A percentile compares a stretch with the other conserved stretches of the same genome.
phyloP scores from a whole-genome alignment of 208 protist species.

The Acanthamoeba triangularis region DNA sequence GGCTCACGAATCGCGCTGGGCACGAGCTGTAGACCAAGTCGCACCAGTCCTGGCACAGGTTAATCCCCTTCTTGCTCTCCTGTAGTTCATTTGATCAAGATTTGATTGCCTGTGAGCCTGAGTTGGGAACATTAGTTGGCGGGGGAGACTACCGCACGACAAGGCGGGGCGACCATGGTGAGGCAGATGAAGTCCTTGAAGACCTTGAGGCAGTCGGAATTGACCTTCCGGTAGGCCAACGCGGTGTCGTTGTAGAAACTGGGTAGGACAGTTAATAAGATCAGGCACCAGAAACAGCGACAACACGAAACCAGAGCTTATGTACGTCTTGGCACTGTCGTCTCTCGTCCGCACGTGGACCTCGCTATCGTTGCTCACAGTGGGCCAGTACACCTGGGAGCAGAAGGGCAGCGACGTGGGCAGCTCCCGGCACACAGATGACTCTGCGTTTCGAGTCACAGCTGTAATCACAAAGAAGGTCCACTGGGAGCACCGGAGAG shows the following conservation, averaged over 20 bases:
- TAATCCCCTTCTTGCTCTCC: neutral
- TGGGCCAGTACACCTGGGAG: neutral
- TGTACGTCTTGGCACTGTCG: neutral
- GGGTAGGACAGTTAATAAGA: neutral
- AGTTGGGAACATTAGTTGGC: no score
- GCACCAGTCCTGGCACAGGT: neutral
- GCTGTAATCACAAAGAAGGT: no score
- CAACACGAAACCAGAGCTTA: no score
- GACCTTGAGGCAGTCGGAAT: neutral
- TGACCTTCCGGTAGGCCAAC: neutral
- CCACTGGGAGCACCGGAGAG: no score
- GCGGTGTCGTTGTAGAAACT: neutral
- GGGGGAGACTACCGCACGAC: neutral
- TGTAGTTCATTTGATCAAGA: no score
- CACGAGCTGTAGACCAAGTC: neutral
- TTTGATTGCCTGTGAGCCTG: no score
- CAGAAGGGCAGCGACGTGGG: neutral
- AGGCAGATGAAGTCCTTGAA: constrained; percentile 14
- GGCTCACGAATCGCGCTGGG: neutral
- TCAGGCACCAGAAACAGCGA: no score
- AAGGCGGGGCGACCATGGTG: neutral
- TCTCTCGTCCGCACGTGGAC: neutral
- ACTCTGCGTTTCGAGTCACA: neutral
- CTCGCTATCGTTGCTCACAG: neutral
- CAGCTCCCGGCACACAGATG: neutral